These are phyloP conservation scores for Tubosaeta brunneosetosa DNA, from an alignment of 768 basidiomycete species.

Conservation along the genomic window DNA sequence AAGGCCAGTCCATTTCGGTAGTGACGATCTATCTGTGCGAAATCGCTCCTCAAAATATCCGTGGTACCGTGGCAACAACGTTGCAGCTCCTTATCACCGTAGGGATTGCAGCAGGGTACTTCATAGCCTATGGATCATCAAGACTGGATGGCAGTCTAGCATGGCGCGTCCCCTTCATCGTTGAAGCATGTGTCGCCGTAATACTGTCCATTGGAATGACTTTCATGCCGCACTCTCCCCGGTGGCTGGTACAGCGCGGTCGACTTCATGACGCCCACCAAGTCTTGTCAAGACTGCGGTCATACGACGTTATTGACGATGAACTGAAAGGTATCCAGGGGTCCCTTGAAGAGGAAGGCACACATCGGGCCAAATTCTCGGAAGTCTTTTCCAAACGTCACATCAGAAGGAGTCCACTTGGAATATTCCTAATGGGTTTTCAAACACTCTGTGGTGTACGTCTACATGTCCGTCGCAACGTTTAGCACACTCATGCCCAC, in stretches of 20 bases:
- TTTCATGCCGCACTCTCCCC: conserved; percentile 19
- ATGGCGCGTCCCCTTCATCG: conserved; percentile 27
- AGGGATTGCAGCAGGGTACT: conserved; percentile 37
- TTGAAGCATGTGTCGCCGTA: conserved; percentile 20
- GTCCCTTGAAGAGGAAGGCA: conserved; percentile 22
- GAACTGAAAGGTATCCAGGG: conserved; percentile 19
- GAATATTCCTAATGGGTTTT: conserved; percentile 42
- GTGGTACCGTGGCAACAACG: conserved; percentile 38
- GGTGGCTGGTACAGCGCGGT: conserved; percentile 32
- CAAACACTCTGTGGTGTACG: conserved; percentile 34
- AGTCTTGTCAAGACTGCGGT: conserved; percentile 23
- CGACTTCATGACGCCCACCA: conserved; percentile 28
- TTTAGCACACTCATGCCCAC: background rate
- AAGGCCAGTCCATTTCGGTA: conserved; percentile 43
- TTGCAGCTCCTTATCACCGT: conserved; percentile 42
- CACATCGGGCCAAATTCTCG: conserved; percentile 16
- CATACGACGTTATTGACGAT: conserved; percentile 12
- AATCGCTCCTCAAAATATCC: conserved; percentile 38
- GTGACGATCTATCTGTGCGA: conserved; percentile 39
- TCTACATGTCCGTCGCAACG: background rate
- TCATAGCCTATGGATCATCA: conserved; percentile 24
- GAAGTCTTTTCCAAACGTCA: conserved; percentile 29
- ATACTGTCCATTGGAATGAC: conserved; percentile 21
- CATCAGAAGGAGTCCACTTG: conserved; percentile 35
- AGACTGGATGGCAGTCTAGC: conserved; percentile 20